These are phyloP conservation scores for Metschnikowia shivogae DNA, from an alignment of 805 yeast species.

Conservation along the genomic window DNA sequence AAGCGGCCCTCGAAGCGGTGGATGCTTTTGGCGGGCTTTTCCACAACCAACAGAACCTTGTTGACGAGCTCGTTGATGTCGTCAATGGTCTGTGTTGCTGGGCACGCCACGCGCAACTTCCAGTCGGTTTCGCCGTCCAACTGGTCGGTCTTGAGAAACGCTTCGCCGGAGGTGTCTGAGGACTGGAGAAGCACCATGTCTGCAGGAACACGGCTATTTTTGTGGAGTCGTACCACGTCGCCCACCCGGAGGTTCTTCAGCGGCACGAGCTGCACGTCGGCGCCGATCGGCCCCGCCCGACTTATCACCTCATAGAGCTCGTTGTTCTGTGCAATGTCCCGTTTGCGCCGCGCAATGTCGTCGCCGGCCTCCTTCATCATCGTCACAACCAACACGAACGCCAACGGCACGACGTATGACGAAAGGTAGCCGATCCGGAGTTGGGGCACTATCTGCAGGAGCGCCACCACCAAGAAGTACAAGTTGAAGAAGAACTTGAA, in stretches of 20 bases:
- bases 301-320: constrained; percentile 72
- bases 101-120: constrained; percentile 82
- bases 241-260: constrained; percentile 75
- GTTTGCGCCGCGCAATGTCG: constrained; percentile 82
- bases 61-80: constrained; percentile 49
- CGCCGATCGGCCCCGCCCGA: constrained; percentile 19
- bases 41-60: constrained; percentile 54
- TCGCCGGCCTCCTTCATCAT: constrained; percentile 96
- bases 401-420: constrained; percentile 90
- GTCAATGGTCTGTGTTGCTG: constrained; percentile 56
- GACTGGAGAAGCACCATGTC: constrained; percentile 84
- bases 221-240: constrained; percentile 72
- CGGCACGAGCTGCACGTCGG: constrained; percentile 32
- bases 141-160: constrained; percentile 95
- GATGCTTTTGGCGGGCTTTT: constrained; percentile 82
- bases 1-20: constrained; percentile 78
- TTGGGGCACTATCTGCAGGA: constrained; percentile 87
- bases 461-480: constrained; percentile 87
- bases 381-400: constrained; percentile 86
- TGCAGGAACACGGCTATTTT: constrained; percentile 88
- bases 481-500: constrained; percentile 94
- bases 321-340: constrained; percentile 85
- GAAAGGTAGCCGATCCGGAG: constrained; percentile 90
- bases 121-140: constrained; percentile 99
- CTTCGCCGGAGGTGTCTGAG: constrained; percentile 64